Conservation (phyloP, 208 protist genomes). For the Crithidia thermophila region DNA sequence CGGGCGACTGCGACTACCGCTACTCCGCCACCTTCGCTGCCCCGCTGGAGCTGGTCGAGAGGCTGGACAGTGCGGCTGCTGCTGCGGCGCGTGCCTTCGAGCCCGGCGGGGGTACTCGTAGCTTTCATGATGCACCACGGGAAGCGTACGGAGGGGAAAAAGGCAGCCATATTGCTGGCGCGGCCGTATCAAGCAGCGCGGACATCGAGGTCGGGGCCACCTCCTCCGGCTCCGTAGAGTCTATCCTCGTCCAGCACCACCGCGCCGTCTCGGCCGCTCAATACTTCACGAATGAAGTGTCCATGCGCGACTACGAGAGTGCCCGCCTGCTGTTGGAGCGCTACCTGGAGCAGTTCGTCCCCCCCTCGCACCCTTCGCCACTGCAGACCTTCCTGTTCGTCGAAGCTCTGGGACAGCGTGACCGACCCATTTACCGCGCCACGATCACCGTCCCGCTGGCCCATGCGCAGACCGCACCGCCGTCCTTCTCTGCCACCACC, state of each 20-base stretch:
- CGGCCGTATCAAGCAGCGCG: neutral
- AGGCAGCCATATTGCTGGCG: neutral
- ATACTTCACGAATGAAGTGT: constrained; percentile 33
- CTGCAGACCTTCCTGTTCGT: constrained; percentile 57
- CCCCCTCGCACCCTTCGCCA: neutral
- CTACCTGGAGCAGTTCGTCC: constrained; percentile 43
- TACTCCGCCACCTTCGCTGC: constrained; percentile 54
- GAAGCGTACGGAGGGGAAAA: neutral
- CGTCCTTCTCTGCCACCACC: neutral
- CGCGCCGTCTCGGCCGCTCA: constrained; percentile 42
- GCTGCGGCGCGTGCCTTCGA: neutral
- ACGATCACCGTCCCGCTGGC: constrained; percentile 70
- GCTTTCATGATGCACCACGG: neutral
- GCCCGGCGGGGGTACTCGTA: neutral
- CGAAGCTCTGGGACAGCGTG: constrained; percentile 60
- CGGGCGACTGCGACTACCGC: constrained; percentile 54
- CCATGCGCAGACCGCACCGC: neutral
- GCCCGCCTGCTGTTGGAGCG: constrained; percentile 44
- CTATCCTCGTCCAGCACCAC: constrained; percentile 62
- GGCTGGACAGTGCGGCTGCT: neutral
- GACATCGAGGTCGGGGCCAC: neutral
- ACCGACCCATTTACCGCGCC: constrained; percentile 67
- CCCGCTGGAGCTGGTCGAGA: constrained; percentile 47
- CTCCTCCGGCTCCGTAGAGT: constrained; percentile 42
- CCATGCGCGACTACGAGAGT: constrained; percentile 36